Evolutionary conservation across 345 rosid genomes (phyloP), one percentile per base, ranked within the genome.

Genomic region (Salix suchowensis): DNA sequence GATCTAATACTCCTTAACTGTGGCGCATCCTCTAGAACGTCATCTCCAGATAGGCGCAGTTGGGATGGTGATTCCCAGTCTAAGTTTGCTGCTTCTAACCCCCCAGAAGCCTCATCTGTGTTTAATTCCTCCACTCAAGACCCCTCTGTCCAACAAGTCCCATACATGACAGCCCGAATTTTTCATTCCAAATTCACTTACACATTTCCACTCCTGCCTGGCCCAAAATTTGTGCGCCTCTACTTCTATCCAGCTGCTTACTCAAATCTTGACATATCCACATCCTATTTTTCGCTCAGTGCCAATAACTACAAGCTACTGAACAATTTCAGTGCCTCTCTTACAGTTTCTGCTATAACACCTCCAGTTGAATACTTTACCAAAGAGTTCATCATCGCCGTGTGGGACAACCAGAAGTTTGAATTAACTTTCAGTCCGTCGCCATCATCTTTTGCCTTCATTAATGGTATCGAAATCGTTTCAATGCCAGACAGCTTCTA

Each of bases 171-270:
- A 5, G 83, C 85, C 2, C 81, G 78, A 1, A 67, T 85, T 48
- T 69, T 75, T 24, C 55, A 7, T 9, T 74, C 84, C 7, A 15
- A 61, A 2, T 78, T 88, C 82, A 72, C 72, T 52, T 88, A 82
- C 77, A 68, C 67, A 21, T 80, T 88, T 54, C 82, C 74, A 1
- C 75, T 84, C 68, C 26, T 77, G 1, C 24, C 79, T 1, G 88
- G 88, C 6, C 82, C 82, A 4, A 84, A 79, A 34, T 84, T 88
- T 74, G 37, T 79, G 55, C 77, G 77, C 11, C 77, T 79, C n/a
- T 68, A 79, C 52, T 79, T 79, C 21, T 79, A 78, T 73, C 68
- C 60, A 2, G 16, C 66, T 7, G 16, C 64, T 3, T 73, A 79
- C 46, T 61, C 62, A 2, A 5, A 2, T 13, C 54, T 30, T 30